Evolutionary conservation across 1,284 basidiomycete genomes (phyloP), one percentile per base, ranked within the genome.

Genomic region (Cryptococcus floricola): DNA sequence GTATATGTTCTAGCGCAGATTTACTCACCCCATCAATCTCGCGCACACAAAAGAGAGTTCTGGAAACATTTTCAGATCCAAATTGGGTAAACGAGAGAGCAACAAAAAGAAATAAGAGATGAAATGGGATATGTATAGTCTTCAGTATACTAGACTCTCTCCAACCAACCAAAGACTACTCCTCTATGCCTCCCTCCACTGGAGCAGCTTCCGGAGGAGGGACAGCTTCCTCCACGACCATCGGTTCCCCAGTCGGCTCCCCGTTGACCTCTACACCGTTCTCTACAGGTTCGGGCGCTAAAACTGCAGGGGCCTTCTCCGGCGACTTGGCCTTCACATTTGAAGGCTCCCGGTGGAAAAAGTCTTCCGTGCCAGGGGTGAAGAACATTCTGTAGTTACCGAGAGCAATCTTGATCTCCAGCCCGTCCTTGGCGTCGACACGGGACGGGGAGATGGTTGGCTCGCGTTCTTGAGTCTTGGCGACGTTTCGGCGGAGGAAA

Each of bases 301-400:
- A 23, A 19, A n/a, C 41, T 5, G 41, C 8, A 16, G n/a, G 39
- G n/a, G 18, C 34, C 5, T 42, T 28, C 14, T 51, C 38, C 5
- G 37, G 10, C 19, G 18, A 8, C 49, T 23, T 6, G 38, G 9
- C 27, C 25, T 39, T 28, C 13, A 43, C 16, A 19, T 14, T 53
- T 39, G 9, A 8, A 27, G 13, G 18, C 23, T 6, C 31, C 27
- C 68, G 64, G 56, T 69, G 61, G 67, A 69, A 75, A 55, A 68
- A 74, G 63, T 77, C 75, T 60, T 75, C 73, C 18, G 71, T 75
- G 25, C 66, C 86, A 8, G 79, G 80, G 63, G 86, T 87, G 70
- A 88, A 90, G 77, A 88, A 80, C 58, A 91, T 74, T 73, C 85
- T 85, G 80, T 90, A 91, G 59, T 81, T 83, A 49, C 84, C 81